Base-by-base conservation (phyloP, 129 eudicot species). In the Scalesia atractyloides region DNA sequence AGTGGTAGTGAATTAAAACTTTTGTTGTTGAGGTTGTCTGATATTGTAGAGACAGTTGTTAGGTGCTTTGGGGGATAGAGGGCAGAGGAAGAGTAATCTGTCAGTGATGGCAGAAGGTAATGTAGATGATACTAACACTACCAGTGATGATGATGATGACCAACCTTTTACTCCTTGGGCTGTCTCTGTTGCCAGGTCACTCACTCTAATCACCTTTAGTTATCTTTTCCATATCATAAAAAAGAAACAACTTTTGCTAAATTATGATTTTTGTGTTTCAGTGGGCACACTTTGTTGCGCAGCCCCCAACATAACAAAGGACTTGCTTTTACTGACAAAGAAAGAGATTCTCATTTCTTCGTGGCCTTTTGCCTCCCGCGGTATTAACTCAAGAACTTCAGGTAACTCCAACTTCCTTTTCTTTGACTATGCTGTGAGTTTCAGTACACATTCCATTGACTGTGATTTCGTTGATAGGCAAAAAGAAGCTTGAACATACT, bases 291-390 rank as follows among this genome's bases (percentile, higher is more conserved):
- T 15, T 79, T 91, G 80, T 73, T 91, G 81, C 85, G 96, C 14
- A 86, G 89, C 64, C 97, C 96, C 17, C 96, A 68, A 49, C 90
- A 88, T 79, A 91, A 91, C 86, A 91, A 91, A 79, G 97, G 96
- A 62, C 85, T 89, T 56, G 93, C 97, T 26, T 92, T 92, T 70
- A 82, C 81, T 0, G 89, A 86, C 30, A 85, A 81, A 78, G 97
- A 92, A 73, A 79, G 97, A 80, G 91, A 92, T 75, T 89, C 94
- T 48, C 96, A 88, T 74, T 89, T 81, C 82, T 75, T 92, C 86
- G 89, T 2, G 97, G 97, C 51, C 88, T 92, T 69, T 75, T 92
- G 76, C 97, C 97, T 54, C 97, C 97, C 11, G 82, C 59, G 1
- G 76, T 84, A 66, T 73, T 81, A 50, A 68, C 86, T 60, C 97